Conservation (phyloP, 2,329 filamentous ascomycete genomes). For the Penicillium sp. region DNA sequence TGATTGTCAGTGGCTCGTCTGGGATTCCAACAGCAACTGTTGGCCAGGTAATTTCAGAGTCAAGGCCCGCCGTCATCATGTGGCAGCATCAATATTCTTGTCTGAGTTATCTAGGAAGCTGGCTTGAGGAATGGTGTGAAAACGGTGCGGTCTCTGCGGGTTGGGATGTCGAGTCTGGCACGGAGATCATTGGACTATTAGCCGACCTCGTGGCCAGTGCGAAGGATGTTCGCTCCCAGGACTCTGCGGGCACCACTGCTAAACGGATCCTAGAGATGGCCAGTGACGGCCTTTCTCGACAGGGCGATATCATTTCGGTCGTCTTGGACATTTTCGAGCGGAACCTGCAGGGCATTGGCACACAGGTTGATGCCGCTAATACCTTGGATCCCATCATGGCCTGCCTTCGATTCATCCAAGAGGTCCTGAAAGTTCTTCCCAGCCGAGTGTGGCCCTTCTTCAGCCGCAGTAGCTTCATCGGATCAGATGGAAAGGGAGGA, state of each 20-base stretch:
- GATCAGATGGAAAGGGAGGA: conserved; percentile 73
- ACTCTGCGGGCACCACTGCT: conserved; percentile 43
- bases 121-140: conserved; percentile 54
- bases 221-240: conserved; percentile 30
- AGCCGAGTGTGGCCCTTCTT: conserved; percentile 90
- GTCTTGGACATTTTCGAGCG: conserved; percentile 84
- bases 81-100: conserved; percentile 78
- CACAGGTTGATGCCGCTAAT: conserved; percentile 65
- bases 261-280: conserved; percentile 54
- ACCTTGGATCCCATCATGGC: conserved; percentile 70
- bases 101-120: conserved; percentile 76
- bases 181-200: conserved; percentile 75
- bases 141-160: conserved; percentile 56
- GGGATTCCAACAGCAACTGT: conserved; percentile 45
- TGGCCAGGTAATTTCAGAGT: conserved; percentile 71
- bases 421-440: conserved; percentile 72
- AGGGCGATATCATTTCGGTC: conserved; percentile 74
- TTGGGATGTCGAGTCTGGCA: conserved; percentile 63
- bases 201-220: conserved; percentile 66
- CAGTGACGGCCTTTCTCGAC: conserved; percentile 52
- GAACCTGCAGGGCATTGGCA: conserved; percentile 55
- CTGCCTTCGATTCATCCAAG: conserved; percentile 78
- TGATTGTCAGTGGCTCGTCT: conserved; percentile 43
- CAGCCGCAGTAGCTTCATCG: conserved; percentile 76
- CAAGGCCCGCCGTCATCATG: conserved; percentile 72